These are phyloP conservation scores for Tricholoma hemisulphureum DNA, from an alignment of 768 basidiomycete genomes.

Conservation along the genomic window DNA sequence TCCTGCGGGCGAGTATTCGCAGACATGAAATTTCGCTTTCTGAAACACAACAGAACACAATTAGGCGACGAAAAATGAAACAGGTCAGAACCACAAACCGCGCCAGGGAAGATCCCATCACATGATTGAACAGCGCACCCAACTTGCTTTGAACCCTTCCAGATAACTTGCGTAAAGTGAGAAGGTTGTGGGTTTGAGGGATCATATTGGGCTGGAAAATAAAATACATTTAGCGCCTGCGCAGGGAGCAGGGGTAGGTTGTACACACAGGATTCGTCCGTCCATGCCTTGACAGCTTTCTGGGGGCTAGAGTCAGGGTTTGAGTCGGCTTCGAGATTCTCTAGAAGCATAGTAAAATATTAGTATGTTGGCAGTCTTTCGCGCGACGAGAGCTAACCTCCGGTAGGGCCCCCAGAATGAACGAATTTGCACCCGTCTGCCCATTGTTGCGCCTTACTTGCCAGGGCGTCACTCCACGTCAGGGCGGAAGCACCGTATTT, in stretches of 20 bases:
- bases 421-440: slow-evolving; percentile 64
- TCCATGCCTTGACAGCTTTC: slow-evolving; percentile 58
- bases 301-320: slow-evolving; percentile 48
- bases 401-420: slow-evolving; percentile 63
- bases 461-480: slow-evolving; percentile 61
- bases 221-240: neutral
- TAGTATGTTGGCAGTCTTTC: neutral
- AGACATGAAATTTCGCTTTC: slow-evolving; percentile 61
- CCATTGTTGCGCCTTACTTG: slow-evolving; percentile 66
- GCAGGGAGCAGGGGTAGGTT: neutral
- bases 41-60: slow-evolving; percentile 23
- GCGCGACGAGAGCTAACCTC: slow-evolving; percentile 44
- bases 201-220: slow-evolving; percentile 49
- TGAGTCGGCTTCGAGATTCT: slow-evolving; percentile 77
- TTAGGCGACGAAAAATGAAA: slow-evolving; percentile 1
- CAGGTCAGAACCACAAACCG: slow-evolving; percentile 37
- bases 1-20: slow-evolving; percentile 65
- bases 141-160: slow-evolving; percentile 63
- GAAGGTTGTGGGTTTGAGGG: slow-evolving; percentile 55
- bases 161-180: slow-evolving; percentile 77
- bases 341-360: slow-evolving; percentile 30
- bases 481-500: slow-evolving; percentile 62
- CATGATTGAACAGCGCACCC: slow-evolving; percentile 62
- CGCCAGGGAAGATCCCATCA: slow-evolving; percentile 59
- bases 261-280: slow-evolving; percentile 62